Base-by-base conservation (phyloP, 2,329 filamentous ascomycete genomes). In the Apiospora phragmitis region DNA sequence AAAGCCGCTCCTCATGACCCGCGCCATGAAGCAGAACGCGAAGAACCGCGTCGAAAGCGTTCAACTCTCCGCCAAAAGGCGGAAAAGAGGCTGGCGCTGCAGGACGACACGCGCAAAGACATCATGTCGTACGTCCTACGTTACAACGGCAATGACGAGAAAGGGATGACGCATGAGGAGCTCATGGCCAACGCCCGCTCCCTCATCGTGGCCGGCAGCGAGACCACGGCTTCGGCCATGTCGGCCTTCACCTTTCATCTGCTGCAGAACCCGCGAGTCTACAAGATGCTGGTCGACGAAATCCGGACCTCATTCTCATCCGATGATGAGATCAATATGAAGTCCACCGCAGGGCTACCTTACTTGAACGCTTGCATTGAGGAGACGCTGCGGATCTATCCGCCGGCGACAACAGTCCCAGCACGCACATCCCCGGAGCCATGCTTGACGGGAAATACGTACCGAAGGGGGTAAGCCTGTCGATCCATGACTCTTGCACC, bases 201-300 rank as follows among this genome's bases (percentile, higher is more conserved):
- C 16, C 43, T 68, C 14, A 68, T 68, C 43, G 26, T 82, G 8
- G 83, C 83, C 9, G 84, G 85, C 3, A 82, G 80, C 2, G 84
- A 86, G 72, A 86, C 84, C 6, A 84, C 83, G 0, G 82, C 84
- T 0, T 84, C 83, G 0, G 76, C 81, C 0, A 75, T 85, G 9
- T 74, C 79, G 71, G 70, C 81, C 72, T 69, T 78, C 73, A 74
- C 77, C 0, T 85, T 79, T 65, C 74, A 81, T 11, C 74, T 85
- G 11, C 72, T 83, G 16, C 76, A 74, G 4, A 79, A 82, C 67
- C 79, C 49, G 8, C 35, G 45, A 2, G 49, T 29, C 3, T 47
- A 59, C 38, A 16, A 12, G 49, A 80, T 73, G 29, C 41, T 83
- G 38, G 72, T 72, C 5, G 18, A 75, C 1, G 83, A 85, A 74